Base-by-base conservation (phyloP, 306 rosid species). In the Hippophae rhamnoides region DNA sequence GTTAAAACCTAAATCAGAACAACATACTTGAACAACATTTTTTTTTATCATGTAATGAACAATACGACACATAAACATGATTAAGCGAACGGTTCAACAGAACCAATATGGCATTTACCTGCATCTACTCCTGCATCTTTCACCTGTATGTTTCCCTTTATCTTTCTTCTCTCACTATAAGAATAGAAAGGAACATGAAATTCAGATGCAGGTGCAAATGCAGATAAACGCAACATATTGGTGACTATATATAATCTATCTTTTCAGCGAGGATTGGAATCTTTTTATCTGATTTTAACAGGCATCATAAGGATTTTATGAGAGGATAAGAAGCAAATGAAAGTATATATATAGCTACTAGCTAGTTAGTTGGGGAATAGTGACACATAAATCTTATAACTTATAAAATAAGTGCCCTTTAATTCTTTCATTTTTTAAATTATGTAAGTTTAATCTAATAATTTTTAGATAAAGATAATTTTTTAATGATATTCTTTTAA, bases 161-260 rank as follows among this genome's bases (percentile, higher is more conserved):
- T 41, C 10, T 13, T 8, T 25, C 3, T 10, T 10, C 5, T 48
- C 25, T 3, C 41, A 10, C 48, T 49, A 14, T 40, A 5, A 41
- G 43, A 43, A 38, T 41, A 56, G 40, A 52, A 43, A 61, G 72
- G 67, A 43, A 46, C 68, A 27, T 12, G 14, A 49, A 49, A 9
- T 54, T 58, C 54, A 84, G 81, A 93, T 87, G 95, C 95, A 87
- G 93, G 87, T 87, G 90, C 95, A 86, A 86, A 86, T 84, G 95
- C 95, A 86, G 95, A 72, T 46, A 74, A 85, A 85, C 66, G 80
- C 82, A 41, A 65, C 87, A 81, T 67, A 47, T 76, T 70, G 79
- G 78, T 60, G 43, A 8, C 25, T 42, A 5, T 2, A 23, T 42
- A 5, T 2, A 23, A 0, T 2, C 31, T n/a, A 43, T 10, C 51